Base-by-base conservation (phyloP, 192 early-diverging fungal genomes). In the Backusella macrospora region DNA sequence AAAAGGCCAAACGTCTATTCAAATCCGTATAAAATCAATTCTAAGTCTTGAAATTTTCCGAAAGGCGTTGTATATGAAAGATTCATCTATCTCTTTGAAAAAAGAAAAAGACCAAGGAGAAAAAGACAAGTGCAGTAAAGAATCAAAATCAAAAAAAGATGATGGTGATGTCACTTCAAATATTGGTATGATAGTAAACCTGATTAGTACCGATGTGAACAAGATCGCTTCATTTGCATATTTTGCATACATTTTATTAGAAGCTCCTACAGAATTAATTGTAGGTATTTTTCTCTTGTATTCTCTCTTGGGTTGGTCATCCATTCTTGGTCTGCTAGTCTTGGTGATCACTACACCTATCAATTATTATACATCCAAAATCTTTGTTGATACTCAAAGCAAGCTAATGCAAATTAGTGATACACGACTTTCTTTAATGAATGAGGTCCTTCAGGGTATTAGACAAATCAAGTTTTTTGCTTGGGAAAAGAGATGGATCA, bases 391-490 rank as follows among this genome's bases (percentile, higher is more conserved):
- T 15, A 82, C 80, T 34, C 90, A 94, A 74, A 77, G 85, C n/a
- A 72, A 82, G 1, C 16, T 90, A 45, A 92, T 86, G 85, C 76
- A 86, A 37, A 79, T 88, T n/a, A 74, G 84, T 38, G 96, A 98
- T 82, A 84, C 89, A 68, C 88, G 96, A 39, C 84, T 96, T 21
- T 87, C 87, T 4, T 80, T 90, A 71, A 90, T 92, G 67, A 71
- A 69, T 71, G 80, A 78, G 23, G 65, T 75, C 40, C 78, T 95
- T 42, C 90, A 94, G 81, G 94, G 92, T 40, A 96, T 98, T 44
- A 89, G 94, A 13, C 90, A 94, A 69, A 90, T 98, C 74, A 98
- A 98, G 79, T 85, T 97, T 68, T 91, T 91, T 81, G 90, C 90
- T 16, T 94, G 92, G 92, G 88, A 93, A 70, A 46, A n/a, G 16